Conservation (phyloP, 257 asterid species). For the Handroanthus guayacan region DNA sequence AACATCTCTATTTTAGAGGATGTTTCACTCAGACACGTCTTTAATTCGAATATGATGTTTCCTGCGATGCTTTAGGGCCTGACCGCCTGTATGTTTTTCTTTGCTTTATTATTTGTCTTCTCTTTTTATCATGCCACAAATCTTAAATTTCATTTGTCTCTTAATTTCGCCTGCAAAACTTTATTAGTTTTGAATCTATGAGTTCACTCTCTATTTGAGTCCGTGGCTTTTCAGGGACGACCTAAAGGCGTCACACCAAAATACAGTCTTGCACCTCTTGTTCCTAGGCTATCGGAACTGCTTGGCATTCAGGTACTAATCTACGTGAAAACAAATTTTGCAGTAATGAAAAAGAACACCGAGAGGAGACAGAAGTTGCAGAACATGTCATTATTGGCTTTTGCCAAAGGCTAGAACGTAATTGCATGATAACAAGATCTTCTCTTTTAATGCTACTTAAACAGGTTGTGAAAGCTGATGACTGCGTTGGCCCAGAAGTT, state of each 20-base stretch:
- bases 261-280: slow-evolving; percentile 55
- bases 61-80: neutral
- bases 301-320: slow-evolving; percentile 69
- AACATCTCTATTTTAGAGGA: neutral
- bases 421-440: slow-evolving; percentile 3
- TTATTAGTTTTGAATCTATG: slow-evolving; percentile 51
- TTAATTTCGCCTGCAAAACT: slow-evolving; percentile 47
- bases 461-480: slow-evolving; percentile 88
- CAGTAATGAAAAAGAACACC: no score
- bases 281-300: slow-evolving; percentile 77
- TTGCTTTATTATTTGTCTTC: neutral
- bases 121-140: neutral
- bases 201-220: slow-evolving; percentile 41
- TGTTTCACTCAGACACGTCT: neutral
- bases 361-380: neutral
- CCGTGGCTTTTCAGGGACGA: slow-evolving; percentile 46
- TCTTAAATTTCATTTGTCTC: slow-evolving; percentile 1
- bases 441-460: slow-evolving; percentile 23
- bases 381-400: neutral
- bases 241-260: slow-evolving; percentile 58
- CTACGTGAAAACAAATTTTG: neutral
- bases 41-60: slow-evolving; percentile 17
- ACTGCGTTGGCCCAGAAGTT: slow-evolving; percentile 85
- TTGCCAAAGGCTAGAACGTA: neutral
- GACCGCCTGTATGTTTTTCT: neutral